Evolutionary conservation across 306 rosid genomes (phyloP).

Genomic region (Pterocarpus santalinus): DNA sequence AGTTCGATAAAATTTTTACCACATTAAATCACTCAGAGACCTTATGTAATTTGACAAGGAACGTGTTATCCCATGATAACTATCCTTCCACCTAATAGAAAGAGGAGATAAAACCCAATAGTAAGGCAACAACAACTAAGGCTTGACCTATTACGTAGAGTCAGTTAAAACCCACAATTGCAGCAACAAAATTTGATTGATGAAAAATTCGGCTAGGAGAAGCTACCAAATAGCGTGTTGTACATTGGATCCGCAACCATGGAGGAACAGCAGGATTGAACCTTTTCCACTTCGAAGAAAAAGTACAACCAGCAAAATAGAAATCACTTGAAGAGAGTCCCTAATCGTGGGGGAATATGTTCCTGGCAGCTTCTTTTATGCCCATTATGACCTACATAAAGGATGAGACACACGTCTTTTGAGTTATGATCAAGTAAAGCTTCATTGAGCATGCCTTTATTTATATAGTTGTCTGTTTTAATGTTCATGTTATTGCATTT

Average conservation of each 20-base stretch:
- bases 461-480: too few species aligned
- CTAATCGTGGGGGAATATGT: constrained; percentile 62
- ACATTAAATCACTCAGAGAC: constrained; percentile 41
- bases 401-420: not conserved
- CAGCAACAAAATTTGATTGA: too few species aligned
- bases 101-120: not conserved
- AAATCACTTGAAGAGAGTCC: constrained; percentile 65
- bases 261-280: constrained; percentile 60
- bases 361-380: constrained; percentile 25
- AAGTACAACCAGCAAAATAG: constrained; percentile 58
- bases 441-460: not conserved
- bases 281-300: constrained; percentile 64
- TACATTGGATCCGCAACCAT: constrained; percentile 70
- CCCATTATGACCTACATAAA: constrained; percentile 46
- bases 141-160: too few species aligned
- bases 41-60: constrained; percentile 50
- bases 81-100: constrained; percentile 66
- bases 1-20: not conserved
- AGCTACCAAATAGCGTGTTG: constrained; percentile 48
- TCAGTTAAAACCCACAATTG: too few species aligned
- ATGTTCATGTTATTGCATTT: not conserved
- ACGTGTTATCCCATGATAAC: constrained; percentile 68
- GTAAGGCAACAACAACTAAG: too few species aligned
- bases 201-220: not conserved
- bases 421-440: not conserved